These are phyloP conservation scores for Podospora pseudocomata DNA, from an alignment of 495 filamentous ascomycete genomes.

Conservation along the genomic window DNA sequence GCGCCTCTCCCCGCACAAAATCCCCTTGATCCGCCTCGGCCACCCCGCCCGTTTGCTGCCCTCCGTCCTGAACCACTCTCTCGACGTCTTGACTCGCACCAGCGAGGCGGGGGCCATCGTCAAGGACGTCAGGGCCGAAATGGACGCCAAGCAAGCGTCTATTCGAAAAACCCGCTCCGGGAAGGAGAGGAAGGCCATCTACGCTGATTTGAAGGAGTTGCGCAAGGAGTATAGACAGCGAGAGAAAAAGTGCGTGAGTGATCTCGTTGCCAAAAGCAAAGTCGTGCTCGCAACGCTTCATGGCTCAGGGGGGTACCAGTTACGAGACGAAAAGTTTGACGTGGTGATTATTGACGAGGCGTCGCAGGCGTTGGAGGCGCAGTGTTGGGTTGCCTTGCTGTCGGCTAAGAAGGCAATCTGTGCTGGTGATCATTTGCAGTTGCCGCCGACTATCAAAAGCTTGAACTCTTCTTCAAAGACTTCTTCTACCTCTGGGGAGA, in stretches of 20 bases:
- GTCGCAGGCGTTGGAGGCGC: constrained; percentile 91
- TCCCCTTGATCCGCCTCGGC: constrained; percentile 85
- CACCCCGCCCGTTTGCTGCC: constrained; percentile 91
- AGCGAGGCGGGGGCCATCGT: constrained; percentile 87
- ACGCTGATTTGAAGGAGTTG: constrained; percentile 76
- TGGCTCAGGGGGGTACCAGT: constrained; percentile 82
- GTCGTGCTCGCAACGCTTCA: constrained; percentile 92
- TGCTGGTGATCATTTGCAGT: constrained; percentile 89
- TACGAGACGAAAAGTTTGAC: constrained; percentile 79
- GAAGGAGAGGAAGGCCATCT: constrained; percentile 75
- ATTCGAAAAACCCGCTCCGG: constrained; percentile 83
- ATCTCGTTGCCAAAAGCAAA: constrained; percentile 69
- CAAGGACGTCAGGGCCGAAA: constrained; percentile 85
- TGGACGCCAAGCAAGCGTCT: constrained; percentile 85
- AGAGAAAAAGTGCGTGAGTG: constrained; percentile 73
- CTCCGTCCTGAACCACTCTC: constrained; percentile 79
- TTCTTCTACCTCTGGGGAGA: constrained; percentile 10
- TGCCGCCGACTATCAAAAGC: constrained; percentile 93
- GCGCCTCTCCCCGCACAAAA: constrained; percentile 72
- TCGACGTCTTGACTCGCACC: constrained; percentile 89
- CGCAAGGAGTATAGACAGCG: constrained; percentile 85
- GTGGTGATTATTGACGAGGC: constrained; percentile 95
- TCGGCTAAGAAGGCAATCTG: constrained; percentile 79
- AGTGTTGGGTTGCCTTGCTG: constrained; percentile 94
- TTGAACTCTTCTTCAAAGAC: constrained; percentile 53